These are phyloP conservation scores for Otatea glauca DNA, from an alignment of 176 grass and related monocot genomes.

Conservation along the genomic window DNA sequence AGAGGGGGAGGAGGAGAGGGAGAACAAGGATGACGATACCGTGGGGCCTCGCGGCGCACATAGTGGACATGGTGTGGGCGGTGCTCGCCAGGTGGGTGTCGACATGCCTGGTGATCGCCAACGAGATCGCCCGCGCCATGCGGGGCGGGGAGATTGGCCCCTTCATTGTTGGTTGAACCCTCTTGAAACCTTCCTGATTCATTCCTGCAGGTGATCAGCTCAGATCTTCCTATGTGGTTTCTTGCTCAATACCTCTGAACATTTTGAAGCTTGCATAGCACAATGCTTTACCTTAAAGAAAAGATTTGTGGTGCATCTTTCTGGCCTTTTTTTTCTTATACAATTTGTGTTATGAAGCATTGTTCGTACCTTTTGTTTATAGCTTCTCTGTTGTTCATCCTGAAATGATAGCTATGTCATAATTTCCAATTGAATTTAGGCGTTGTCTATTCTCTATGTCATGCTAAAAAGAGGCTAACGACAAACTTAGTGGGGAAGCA, in stretches of 20 bases:
- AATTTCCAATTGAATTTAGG: background rate
- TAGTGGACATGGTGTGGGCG: constrained; percentile 73
- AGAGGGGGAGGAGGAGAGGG: background rate
- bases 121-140: constrained; percentile 72
- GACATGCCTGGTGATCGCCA: constrained; percentile 64
- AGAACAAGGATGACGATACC: constrained; percentile 55
- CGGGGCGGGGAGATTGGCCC: constrained; percentile 64
- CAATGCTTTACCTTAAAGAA: background rate
- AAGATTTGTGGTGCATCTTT: background rate
- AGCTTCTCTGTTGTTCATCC: background rate
- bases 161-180: constrained; percentile 61
- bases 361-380: constrained; percentile 3
- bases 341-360: background rate
- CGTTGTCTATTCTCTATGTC: background rate
- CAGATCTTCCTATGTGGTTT: background rate
- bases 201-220: constrained; percentile 29
- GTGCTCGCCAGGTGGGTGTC: constrained; percentile 73
- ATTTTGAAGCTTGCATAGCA: background rate
- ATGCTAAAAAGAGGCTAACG: background rate
- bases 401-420: background rate
- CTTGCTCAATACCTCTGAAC: background rate
- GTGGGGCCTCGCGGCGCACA: constrained; percentile 45
- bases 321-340: background rate
- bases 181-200: constrained; percentile 5
- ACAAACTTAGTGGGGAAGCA: background rate